Evolutionary conservation across 345 rosid species (phyloP), one percentile per base, ranked within the genome.

Genomic region (Conringia planisiliqua): DNA sequence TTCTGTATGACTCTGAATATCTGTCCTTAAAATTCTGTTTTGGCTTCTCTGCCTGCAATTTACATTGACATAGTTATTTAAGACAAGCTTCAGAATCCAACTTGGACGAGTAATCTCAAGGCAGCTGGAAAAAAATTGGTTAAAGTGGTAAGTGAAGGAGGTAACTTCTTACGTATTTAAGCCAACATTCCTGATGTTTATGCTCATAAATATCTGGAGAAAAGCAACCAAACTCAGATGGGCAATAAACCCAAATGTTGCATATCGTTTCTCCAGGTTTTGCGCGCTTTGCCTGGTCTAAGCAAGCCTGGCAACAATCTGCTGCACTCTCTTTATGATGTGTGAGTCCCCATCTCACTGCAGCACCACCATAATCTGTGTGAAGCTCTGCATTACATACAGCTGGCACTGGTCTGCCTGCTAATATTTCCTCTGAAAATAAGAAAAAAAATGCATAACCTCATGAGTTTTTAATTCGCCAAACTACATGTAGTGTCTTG

Each of bases 171-270:
- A 95, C 97, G 73, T 81, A 84, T 91, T 94, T 94, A 66, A 95
- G 93, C 98, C 99, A 95, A 82, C 99, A 95, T 70, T 92, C 98
- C 76, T 79, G 84, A 71, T 83, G 85, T 80, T 81, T 95, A 80
- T 92, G 99, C 74, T 88, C 81, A 72, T 95, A 95, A 46, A 87
- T 87, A 83, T 95, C 98, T 0, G 99, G 99, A 46, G 97, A 90
- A 81, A 46, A 78, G 80, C 99, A 96, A 3, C 99, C 99, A 10
- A 71, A 64, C 78, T 88, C 96, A 13, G 82, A 78, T 3, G 99
- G 99, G 79, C 99, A 96, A 80, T 92, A 96, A 29, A 96, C 99
- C 99, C 99, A 96, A 56, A 87, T 78, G 81, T 96, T 96, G 89
- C 99, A 96, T 78, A 72, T 92, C 73, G 75, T 83, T 81, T 90